These are phyloP conservation scores for Cyberlindnera sargentensis DNA, from an alignment of 805 yeast species.

Conservation along the genomic window DNA sequence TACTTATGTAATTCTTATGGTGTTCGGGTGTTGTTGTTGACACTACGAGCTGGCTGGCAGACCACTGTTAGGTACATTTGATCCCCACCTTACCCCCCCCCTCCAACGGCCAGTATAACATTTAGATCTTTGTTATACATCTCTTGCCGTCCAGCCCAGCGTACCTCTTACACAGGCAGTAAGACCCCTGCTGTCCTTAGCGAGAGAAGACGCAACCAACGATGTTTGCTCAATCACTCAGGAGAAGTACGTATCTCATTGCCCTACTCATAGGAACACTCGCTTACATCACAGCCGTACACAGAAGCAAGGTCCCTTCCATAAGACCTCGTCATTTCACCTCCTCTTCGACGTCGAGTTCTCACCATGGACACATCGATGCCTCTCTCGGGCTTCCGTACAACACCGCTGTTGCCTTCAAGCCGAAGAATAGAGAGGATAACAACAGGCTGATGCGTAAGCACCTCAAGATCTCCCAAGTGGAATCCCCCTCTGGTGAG, in stretches of 20 bases:
- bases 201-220: no score
- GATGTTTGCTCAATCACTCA: slow-evolving; percentile 8
- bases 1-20: no score
- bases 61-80: no score
- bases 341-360: slow-evolving; percentile 17
- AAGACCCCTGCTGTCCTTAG: no score
- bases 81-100: no score
- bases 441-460: slow-evolving; percentile 30
- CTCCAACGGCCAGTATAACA: no score
- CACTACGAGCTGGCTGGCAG: no score
- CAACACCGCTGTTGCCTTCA: slow-evolving; percentile 61
- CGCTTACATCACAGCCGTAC: slow-evolving; percentile 17
- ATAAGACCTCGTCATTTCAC: slow-evolving; percentile 8
- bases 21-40: no score
- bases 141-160: no score
- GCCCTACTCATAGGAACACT: slow-evolving; percentile 10
- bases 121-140: no score
- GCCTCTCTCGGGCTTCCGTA: slow-evolving; percentile 28
- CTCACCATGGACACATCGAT: slow-evolving; percentile 4
- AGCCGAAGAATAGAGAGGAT: slow-evolving; percentile 63
- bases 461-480: slow-evolving; percentile 22
- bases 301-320: background rate
- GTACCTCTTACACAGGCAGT: no score
- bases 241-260: slow-evolving; percentile 20
- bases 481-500: slow-evolving; percentile 66